These are phyloP conservation scores for Lecanicillium sp. DNA, from an alignment of 2,329 filamentous ascomycete species.

Conservation along the genomic window DNA sequence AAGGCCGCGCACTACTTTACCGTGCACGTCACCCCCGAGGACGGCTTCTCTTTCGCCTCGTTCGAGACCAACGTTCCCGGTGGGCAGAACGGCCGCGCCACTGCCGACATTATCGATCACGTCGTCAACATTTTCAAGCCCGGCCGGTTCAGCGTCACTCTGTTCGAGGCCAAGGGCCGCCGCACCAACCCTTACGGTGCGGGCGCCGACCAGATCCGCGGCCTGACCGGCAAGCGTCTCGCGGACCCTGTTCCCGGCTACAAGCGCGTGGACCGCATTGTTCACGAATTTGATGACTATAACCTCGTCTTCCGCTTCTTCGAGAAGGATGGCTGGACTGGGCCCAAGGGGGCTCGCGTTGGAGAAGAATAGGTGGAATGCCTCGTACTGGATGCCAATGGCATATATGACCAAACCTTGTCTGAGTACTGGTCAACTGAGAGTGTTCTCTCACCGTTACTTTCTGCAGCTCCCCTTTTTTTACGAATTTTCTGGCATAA, in stretches of 20 bases:
- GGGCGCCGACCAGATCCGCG: constrained; percentile 34
- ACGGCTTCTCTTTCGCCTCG: constrained; percentile 92
- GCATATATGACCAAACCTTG: not conserved
- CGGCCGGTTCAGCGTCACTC: constrained; percentile 92
- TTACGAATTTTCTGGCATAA: not conserved
- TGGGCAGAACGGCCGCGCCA: constrained; percentile 79
- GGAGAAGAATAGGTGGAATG: constrained; percentile 40
- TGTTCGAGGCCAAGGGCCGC: constrained; percentile 80
- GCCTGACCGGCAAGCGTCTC: constrained; percentile 39
- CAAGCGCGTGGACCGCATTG: constrained; percentile 83
- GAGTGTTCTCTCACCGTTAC: not conserved
- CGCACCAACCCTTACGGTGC: constrained; percentile 36
- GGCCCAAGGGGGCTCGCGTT: constrained; percentile 46
- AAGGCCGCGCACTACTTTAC: constrained; percentile 86
- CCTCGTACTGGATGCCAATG: not conserved
- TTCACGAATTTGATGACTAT: constrained; percentile 96
- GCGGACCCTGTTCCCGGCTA: constrained; percentile 84
- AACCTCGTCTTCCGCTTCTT: constrained; percentile 96
- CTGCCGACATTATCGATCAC: constrained; percentile 84
- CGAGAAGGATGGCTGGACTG: constrained; percentile 74
- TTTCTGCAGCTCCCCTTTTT: not conserved
- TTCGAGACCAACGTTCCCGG: constrained; percentile 98
- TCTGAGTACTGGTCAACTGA: no score
- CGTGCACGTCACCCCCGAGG: constrained; percentile 95
- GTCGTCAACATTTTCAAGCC: constrained; percentile 95